These are phyloP conservation scores for Postia placenta DNA, from an alignment of 768 basidiomycete species.

Conservation along the genomic window DNA sequence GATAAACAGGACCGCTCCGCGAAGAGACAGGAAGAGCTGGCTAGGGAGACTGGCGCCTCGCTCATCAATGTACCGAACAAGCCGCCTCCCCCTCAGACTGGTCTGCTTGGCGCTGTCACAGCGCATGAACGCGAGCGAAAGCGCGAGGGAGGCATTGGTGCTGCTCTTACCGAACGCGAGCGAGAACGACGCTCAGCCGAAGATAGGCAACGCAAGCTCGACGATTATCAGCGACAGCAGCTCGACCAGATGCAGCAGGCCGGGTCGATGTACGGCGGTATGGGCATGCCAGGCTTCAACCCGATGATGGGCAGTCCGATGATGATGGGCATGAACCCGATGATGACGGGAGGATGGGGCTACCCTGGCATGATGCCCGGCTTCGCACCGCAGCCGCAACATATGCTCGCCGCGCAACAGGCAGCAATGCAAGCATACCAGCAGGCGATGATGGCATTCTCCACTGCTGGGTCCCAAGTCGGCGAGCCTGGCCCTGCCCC, in stretches of 20 bases:
- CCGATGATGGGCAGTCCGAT: conserved; percentile 74
- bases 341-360: conserved; percentile 53
- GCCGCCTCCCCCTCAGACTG: conserved; percentile 91
- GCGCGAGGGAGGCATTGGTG: conserved; percentile 92
- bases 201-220: conserved; percentile 87
- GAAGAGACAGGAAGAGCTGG: conserved; percentile 89
- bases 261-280: conserved; percentile 60
- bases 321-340: conserved; percentile 51
- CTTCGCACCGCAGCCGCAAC: conserved; percentile 53
- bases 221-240: conserved; percentile 85
- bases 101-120: conserved; percentile 92
- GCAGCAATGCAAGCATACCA: conserved; percentile 83
- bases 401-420: conserved; percentile 83
- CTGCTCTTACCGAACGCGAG: conserved; percentile 91
- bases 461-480: conserved; percentile 64
- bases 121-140: conserved; percentile 93
- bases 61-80: conserved; percentile 95
- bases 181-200: conserved; percentile 89
- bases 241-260: conserved; percentile 86
- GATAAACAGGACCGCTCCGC: conserved; percentile 96
- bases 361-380: conserved; percentile 49
- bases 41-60: conserved; percentile 85
- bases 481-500: conserved; percentile 43
- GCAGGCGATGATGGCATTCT: conserved; percentile 82
- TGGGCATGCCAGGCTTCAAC: conserved; percentile 43